These are phyloP conservation scores for Fusarium neocosmosporiellum DNA, from an alignment of 2,329 filamentous ascomycete genomes.

Conservation along the genomic window DNA sequence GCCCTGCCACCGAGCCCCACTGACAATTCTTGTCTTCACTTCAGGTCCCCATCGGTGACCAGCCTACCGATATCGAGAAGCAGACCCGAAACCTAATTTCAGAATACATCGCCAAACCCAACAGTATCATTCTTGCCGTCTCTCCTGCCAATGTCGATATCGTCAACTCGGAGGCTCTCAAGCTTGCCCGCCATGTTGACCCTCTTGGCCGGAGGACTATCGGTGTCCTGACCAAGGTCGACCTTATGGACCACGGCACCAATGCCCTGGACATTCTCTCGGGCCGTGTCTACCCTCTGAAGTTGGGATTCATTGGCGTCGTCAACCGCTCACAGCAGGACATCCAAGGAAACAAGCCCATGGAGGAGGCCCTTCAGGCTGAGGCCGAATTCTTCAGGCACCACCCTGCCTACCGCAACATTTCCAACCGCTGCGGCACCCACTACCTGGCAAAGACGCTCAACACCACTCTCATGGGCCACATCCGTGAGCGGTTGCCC, in stretches of 20 bases:
- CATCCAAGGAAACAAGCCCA: conserved; percentile 95
- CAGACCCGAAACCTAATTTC: conserved; percentile 96
- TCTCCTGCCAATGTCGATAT: conserved; percentile 98
- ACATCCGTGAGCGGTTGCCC: conserved; percentile 94
- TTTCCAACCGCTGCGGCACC: conserved; percentile 91
- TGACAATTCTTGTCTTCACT: conserved; percentile 26
- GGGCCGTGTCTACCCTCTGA: conserved; percentile 94
- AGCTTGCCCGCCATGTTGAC: conserved; percentile 96
- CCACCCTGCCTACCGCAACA: conserved; percentile 96
- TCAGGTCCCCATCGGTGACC: conserved; percentile 94
- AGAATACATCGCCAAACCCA: conserved; percentile 98
- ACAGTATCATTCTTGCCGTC: conserved; percentile 96
- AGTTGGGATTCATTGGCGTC: conserved; percentile 97
- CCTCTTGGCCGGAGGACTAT: conserved; percentile 94
- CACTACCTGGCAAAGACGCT: conserved; percentile 94
- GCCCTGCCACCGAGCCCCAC: conserved; percentile 26
- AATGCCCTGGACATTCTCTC: conserved; percentile 98
- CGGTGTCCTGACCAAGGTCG: conserved; percentile 95
- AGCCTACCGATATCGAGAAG: conserved; percentile 97
- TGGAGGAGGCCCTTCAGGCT: conserved; percentile 88
- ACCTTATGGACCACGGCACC: conserved; percentile 98
- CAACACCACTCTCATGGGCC: conserved; percentile 93
- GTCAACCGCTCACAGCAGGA: conserved; percentile 99
- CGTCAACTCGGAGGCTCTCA: conserved; percentile 97
- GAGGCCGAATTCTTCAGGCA: conserved; percentile 97